Base-by-base conservation (phyloP, 306 rosid species). In the Medicago lupulina region DNA sequence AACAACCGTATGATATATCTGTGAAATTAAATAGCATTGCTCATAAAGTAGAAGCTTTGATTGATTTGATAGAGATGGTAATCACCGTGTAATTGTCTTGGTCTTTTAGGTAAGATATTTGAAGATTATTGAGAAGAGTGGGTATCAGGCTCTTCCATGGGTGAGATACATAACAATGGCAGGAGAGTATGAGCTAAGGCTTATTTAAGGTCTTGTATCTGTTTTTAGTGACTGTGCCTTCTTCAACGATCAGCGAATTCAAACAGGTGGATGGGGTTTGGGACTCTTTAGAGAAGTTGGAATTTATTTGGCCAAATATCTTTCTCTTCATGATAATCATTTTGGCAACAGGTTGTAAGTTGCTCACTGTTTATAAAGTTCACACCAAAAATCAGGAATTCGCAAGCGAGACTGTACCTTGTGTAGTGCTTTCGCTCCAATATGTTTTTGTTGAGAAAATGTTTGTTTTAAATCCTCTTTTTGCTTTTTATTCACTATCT, bases 91-190 rank as follows among this genome's bases (percentile, higher is more conserved):
- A 71, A 46, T 77, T 54, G 46, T 17, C 70, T 28, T 71, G 78
- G 70, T 74, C 81, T 76, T 79, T 82, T 77, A 90, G 97, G 97
- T 93, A 79, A 94, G 98, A 59, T 93, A 93, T 84, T 77, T 93
- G 93, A 93, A 93, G 95, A 89, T 93, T 71, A 93, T 93, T 76
- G 98, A 93, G 86, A 93, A 93, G 87, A 93, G 98, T 71, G 98
- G 97, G 67, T 91, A 93, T 85, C 98, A 93, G 77, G 97, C 98
- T 77, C 98, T 93, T 82, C 98, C 98, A 40, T 93, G 98, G 98
- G 98, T 93, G 89, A 88, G 98, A 86, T 93, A 93, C 91, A 93
- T 93, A 76, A 93, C 98, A 75, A 93, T 93, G 98, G 98, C 94
- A 2, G 98, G 98, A 57, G 98, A 93, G 91, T 93, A 93, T 61